Evolutionary conservation across 768 basidiomycete genomes (phyloP).

Genomic region (Podaxis pistillaris): DNA sequence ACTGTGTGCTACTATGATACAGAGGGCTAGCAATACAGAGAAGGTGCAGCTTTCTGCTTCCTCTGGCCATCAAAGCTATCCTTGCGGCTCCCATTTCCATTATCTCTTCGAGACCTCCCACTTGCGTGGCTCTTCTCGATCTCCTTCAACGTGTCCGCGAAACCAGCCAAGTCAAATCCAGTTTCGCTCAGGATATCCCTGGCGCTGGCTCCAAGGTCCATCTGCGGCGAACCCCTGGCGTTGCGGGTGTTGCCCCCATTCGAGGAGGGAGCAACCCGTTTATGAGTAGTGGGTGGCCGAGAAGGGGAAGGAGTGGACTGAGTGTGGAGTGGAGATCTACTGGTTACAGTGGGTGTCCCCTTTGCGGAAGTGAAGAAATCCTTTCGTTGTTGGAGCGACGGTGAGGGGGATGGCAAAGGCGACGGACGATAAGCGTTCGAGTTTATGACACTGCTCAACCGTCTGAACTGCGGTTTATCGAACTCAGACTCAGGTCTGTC

Average conservation of each 20-base stretch:
- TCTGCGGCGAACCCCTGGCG: background rate
- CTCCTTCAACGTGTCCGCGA: conserved; percentile 22
- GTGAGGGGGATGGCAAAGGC: background rate
- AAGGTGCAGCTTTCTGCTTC: conserved; percentile 8
- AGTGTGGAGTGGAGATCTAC: background rate
- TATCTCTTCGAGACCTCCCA: background rate
- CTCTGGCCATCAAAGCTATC: background rate
- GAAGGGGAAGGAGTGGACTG: background rate
- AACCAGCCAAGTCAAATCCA: conserved; percentile 24
- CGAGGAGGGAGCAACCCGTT: too few species aligned
- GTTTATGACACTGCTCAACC: background rate
- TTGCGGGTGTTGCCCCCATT: background rate
- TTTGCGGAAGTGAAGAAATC: background rate
- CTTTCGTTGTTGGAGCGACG: background rate
- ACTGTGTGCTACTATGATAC: background rate
- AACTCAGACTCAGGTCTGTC: background rate
- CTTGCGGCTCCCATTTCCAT: background rate
- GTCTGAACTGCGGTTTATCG: background rate
- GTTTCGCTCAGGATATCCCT: conserved; percentile 23
- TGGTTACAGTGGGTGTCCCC: background rate
- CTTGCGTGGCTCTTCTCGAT: conserved; percentile 19
- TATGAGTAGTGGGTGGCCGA: background rate
- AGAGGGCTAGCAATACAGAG: background rate
- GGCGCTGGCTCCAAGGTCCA: conserved; percentile 15
- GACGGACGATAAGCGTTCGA: background rate